phyloP scores from a whole-genome alignment of 331 rosid species.

The Acacia pycnantha region DNA sequence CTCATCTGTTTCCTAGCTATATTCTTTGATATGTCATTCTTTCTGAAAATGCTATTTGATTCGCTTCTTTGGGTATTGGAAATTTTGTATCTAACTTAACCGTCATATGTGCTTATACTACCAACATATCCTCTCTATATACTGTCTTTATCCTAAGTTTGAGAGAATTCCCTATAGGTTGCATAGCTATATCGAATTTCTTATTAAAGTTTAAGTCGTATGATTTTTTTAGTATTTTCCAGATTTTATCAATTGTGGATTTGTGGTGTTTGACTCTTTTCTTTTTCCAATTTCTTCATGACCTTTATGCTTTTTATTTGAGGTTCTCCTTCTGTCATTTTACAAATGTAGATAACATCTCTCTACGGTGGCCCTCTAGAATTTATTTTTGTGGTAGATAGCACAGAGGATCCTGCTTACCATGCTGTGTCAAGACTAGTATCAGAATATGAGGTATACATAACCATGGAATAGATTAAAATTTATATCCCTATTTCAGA shows the following conservation, averaged over 20 bases:
- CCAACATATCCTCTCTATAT: not conserved
- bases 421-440: slow-evolving; percentile 63
- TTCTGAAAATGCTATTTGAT: not conserved
- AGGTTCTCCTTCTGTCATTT: not conserved
- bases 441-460: slow-evolving; percentile 69
- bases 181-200: not conserved
- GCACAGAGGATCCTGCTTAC: slow-evolving; percentile 94
- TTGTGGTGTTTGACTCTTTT: not conserved
- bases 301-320: not conserved
- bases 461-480: not conserved
- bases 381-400: slow-evolving; percentile 84
- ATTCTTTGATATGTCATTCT: not conserved
- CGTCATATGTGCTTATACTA: not conserved
- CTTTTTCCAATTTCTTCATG: not conserved
- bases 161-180: not conserved
- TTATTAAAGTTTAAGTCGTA: not conserved
- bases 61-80: not conserved
- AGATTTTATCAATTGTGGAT: too few species aligned
- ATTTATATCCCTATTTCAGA: not conserved
- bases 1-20: not conserved
- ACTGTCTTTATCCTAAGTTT: not conserved
- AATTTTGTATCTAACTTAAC: not conserved
- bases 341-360: slow-evolving; percentile 71
- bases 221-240: not conserved
- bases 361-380: slow-evolving; percentile 97